Evolutionary conservation across 257 asterid species (phyloP).

Genomic region (Parsonsia alboflavescens): DNA sequence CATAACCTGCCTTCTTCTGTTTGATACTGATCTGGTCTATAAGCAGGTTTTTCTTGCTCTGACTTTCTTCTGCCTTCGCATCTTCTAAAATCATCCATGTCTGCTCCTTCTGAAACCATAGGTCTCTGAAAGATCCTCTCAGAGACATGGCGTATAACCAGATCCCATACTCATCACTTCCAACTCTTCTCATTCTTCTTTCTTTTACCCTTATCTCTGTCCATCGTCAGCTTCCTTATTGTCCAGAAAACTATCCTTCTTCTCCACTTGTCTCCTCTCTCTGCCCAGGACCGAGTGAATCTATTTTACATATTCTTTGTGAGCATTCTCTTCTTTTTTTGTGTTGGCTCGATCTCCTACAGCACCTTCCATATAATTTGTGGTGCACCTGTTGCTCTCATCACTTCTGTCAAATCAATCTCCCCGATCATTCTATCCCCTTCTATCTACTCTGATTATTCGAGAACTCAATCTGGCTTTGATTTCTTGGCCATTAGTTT

Average conservation of each 20-base stretch:
- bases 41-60: background rate
- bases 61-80: background rate
- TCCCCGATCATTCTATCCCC: conserved; percentile 31
- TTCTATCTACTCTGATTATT: conserved; percentile 18
- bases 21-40: too few relatives aligned
- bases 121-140: conserved; percentile 43
- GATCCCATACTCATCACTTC: conserved; percentile 44
- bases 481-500: conserved; percentile 18
- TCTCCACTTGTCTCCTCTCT: conserved; percentile 15
- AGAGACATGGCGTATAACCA: conserved; percentile 43
- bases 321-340: conserved; percentile 22
- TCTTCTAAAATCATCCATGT: conserved; percentile 14
- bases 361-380: conserved; percentile 38
- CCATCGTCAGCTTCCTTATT: conserved; percentile 29
- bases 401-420: conserved; percentile 39
- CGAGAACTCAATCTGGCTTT: background rate
- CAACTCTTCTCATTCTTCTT: conserved; percentile 44
- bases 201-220: conserved; percentile 46
- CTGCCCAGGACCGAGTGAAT: conserved; percentile 14
- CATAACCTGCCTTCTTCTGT: too few relatives aligned
- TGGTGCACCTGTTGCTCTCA: conserved; percentile 32
- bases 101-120: conserved; percentile 22
- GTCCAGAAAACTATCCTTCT: conserved; percentile 16
- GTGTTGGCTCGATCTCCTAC: conserved; percentile 43
- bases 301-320: conserved; percentile 19